Conservation (phyloP, 2,329 filamentous ascomycete species). For the Aspergillus oerlinghausenensis region DNA sequence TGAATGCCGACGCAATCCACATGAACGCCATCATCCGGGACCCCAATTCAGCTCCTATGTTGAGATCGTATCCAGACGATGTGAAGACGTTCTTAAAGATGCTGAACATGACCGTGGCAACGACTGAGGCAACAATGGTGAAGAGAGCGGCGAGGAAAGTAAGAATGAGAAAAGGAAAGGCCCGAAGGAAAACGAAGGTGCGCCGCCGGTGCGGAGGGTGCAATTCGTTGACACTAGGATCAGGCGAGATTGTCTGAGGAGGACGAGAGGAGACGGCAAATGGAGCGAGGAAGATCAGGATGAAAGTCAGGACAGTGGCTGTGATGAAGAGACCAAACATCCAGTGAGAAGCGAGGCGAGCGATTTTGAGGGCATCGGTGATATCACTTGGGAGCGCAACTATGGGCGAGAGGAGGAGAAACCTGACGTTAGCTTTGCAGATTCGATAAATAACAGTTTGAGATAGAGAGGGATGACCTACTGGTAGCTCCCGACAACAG, state of each 20-base stretch:
- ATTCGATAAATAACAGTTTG: neutral
- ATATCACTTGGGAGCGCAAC: slow-evolving; percentile 74
- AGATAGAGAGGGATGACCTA: slow-evolving; percentile 32
- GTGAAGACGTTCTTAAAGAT: slow-evolving; percentile 76
- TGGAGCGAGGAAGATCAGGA: slow-evolving; percentile 64
- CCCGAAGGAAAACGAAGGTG: slow-evolving; percentile 43
- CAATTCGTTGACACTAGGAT: slow-evolving; percentile 20
- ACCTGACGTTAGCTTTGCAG: neutral
- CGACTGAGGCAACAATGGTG: slow-evolving; percentile 63
- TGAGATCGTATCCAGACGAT: slow-evolving; percentile 62
- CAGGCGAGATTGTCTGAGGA: slow-evolving; percentile 28
- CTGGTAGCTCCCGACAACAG: slow-evolving; percentile 75
- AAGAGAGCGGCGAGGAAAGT: slow-evolving; percentile 64
- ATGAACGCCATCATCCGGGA: slow-evolving; percentile 77
- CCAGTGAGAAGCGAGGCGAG: slow-evolving; percentile 69
- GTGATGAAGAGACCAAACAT: slow-evolving; percentile 89
- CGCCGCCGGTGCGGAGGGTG: slow-evolving; percentile 33
- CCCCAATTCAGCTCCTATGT: slow-evolving; percentile 69
- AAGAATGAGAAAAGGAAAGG: slow-evolving; percentile 63
- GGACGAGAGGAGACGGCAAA: slow-evolving; percentile 45
- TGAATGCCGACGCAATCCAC: slow-evolving; percentile 72
- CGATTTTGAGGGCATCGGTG: slow-evolving; percentile 66
- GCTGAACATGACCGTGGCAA: slow-evolving; percentile 78
- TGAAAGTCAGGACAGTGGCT: slow-evolving; percentile 63
- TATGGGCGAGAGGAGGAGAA: slow-evolving; percentile 20